These are phyloP conservation scores for Exsudoporus floridanus DNA, from an alignment of 1,284 basidiomycete species.

Conservation along the genomic window DNA sequence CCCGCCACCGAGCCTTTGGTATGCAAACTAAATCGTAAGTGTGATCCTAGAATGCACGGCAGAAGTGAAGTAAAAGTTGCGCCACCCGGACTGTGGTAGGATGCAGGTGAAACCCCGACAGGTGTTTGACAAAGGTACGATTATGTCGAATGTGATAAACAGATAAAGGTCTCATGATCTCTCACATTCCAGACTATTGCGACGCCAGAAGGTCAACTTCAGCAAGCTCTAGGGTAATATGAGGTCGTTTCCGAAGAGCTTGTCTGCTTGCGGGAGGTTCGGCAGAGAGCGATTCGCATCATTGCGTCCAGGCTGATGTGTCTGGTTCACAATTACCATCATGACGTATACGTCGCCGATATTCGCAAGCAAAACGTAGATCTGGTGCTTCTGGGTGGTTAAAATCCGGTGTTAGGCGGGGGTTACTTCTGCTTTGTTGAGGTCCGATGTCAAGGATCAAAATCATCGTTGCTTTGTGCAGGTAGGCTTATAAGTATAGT, in stretches of 20 bases:
- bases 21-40: neutral
- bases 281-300: neutral
- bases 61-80: neutral
- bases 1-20: neutral
- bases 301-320: neutral
- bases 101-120: conserved; percentile 1
- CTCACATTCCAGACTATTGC: conserved; percentile 2
- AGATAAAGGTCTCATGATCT: conserved; percentile 19
- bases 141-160: conserved; percentile 15
- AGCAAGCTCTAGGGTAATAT: neutral
- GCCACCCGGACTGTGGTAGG: conserved; percentile 8
- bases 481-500: neutral
- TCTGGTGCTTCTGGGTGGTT: neutral
- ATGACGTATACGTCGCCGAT: neutral
- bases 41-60: neutral
- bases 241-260: neutral
- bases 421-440: conserved; percentile 16
- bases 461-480: conserved; percentile 11
- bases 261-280: neutral
- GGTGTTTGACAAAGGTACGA: conserved; percentile 21
- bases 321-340: neutral
- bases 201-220: neutral
- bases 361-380: neutral
- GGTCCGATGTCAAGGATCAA: conserved; percentile 12
- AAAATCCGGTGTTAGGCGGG: neutral